Evolutionary conservation across 768 basidiomycete species (phyloP).

Genomic region (Pisolithus microcarpus): DNA sequence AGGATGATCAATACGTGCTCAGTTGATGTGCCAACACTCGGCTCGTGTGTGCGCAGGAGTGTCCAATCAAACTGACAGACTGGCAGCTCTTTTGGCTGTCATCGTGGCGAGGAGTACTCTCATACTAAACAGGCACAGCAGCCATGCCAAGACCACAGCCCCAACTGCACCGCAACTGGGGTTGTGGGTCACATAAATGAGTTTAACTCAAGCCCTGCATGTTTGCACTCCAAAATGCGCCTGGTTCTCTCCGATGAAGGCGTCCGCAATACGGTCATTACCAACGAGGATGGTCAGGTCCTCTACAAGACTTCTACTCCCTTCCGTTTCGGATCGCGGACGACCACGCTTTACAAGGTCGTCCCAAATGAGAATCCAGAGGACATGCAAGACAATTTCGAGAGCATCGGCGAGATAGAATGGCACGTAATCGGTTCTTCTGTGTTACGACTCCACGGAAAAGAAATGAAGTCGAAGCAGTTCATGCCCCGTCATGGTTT

Average conservation of each 20-base stretch:
- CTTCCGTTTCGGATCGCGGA: constrained; percentile 5
- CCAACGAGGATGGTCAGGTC: constrained; percentile 20
- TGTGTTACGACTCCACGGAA: constrained; percentile 22
- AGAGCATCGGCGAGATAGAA: constrained; percentile 28
- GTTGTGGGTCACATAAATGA: background rate
- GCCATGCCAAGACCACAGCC: background rate
- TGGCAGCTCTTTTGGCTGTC: no score
- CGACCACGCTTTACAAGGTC: constrained; percentile 22
- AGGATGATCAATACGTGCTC: no score
- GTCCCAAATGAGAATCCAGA: constrained; percentile 12
- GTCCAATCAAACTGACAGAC: no score
- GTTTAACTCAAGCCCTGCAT: no score
- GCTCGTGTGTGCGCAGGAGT: no score
- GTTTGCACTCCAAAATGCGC: constrained; percentile 7
- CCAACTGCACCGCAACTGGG: background rate
- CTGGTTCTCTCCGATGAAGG: constrained; percentile 16
- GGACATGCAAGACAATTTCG: constrained; percentile 26
- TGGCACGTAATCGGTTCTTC: constrained; percentile 26
- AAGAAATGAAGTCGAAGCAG: constrained; percentile 17
- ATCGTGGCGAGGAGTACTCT: no score
- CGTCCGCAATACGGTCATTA: constrained; percentile 19
- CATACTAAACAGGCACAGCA: no score
- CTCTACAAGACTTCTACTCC: constrained; percentile 26
- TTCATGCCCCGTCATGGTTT: constrained; percentile 21
- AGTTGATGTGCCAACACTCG: no score